A percentile compares a stretch with the other conserved stretches of the same genome.
Evolutionary conservation across 2,329 filamentous ascomycete species (phyloP).

Genomic region (Aspergillus unguis): DNA sequence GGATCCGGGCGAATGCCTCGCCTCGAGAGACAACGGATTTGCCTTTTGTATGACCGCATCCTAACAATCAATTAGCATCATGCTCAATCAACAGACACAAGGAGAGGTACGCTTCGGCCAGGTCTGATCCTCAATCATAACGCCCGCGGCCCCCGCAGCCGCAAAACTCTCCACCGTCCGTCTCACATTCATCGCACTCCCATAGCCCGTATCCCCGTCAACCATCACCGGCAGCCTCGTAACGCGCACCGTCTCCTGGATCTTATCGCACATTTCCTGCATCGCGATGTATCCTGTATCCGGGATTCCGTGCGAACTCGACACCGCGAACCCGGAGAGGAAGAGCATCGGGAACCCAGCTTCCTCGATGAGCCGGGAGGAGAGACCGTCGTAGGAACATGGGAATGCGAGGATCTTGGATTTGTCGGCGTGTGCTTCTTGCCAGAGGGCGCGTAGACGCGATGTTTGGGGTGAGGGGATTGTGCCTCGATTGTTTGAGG

Average conservation of each 20-base stretch:
- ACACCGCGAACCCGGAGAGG: constrained; percentile 43
- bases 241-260: constrained; percentile 42
- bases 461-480: constrained; percentile 42
- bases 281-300: constrained; percentile 52
- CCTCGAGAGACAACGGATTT: constrained; percentile 46
- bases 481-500: constrained; percentile 34
- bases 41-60: constrained; percentile 48
- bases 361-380: constrained; percentile 45
- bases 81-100: background rate
- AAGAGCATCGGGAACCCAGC: constrained; percentile 49
- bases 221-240: constrained; percentile 43
- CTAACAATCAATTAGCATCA: constrained; percentile 17
- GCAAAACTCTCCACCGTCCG: constrained; percentile 47
- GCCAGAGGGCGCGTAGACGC: constrained; percentile 22
- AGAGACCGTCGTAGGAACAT: constrained; percentile 46
- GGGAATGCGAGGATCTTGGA: constrained; percentile 45
- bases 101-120: constrained; percentile 46
- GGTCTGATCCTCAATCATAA: constrained; percentile 49
- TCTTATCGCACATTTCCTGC: constrained; percentile 46
- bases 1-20: constrained; percentile 47
- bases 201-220: constrained; percentile 50
- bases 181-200: constrained; percentile 48
- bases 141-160: constrained; percentile 36
- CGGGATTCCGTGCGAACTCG: constrained; percentile 42
- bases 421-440: constrained; percentile 41